A percentile compares a stretch with the other conserved stretches of the same genome.
Evolutionary conservation across 1,139 yeast genomes (phyloP).

Genomic region (Saccharomycopsis hybrid): DNA sequence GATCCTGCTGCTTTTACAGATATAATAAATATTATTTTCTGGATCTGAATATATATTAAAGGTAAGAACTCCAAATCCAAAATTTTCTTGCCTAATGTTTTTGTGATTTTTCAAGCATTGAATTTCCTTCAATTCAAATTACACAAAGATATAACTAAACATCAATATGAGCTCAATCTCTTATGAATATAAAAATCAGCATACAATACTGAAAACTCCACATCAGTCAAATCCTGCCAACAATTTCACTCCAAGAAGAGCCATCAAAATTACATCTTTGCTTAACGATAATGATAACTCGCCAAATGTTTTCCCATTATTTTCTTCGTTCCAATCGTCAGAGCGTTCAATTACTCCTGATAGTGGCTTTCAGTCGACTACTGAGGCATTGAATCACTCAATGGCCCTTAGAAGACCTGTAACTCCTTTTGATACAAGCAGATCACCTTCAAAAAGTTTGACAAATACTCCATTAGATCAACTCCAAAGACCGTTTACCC

Average conservation of each 20-base stretch:
- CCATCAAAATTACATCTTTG: conserved; percentile 17
- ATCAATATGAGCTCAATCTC: too few relatives aligned
- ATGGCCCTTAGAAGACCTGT: conserved; percentile 14
- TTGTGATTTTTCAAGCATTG: too few relatives aligned
- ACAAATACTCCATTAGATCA: conserved; percentile 11
- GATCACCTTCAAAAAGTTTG: background rate
- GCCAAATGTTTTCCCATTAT: conserved; percentile 18
- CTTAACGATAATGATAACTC: conserved; percentile 14
- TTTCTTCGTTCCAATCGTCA: conserved; percentile 9
- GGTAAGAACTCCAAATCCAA: too few relatives aligned
- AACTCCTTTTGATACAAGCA: conserved; percentile 13
- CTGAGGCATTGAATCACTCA: conserved; percentile 4
- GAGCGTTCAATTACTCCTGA: background rate
- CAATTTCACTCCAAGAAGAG: conserved; percentile 10
- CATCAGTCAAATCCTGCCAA: too few relatives aligned
- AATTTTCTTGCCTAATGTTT: too few relatives aligned
- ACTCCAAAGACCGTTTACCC: conserved; percentile 13
- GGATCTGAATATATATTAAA: too few relatives aligned
- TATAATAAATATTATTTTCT: too few relatives aligned
- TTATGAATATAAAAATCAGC: too few relatives aligned
- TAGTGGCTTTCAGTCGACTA: conserved; percentile 13
- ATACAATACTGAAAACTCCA: background rate
- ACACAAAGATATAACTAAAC: too few relatives aligned
- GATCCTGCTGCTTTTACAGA: too few relatives aligned
- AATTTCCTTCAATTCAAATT: too few relatives aligned